These are phyloP conservation scores for Mortierella hygrophila DNA, from an alignment of 192 early-diverging fungal genomes.

Conservation along the genomic window DNA sequence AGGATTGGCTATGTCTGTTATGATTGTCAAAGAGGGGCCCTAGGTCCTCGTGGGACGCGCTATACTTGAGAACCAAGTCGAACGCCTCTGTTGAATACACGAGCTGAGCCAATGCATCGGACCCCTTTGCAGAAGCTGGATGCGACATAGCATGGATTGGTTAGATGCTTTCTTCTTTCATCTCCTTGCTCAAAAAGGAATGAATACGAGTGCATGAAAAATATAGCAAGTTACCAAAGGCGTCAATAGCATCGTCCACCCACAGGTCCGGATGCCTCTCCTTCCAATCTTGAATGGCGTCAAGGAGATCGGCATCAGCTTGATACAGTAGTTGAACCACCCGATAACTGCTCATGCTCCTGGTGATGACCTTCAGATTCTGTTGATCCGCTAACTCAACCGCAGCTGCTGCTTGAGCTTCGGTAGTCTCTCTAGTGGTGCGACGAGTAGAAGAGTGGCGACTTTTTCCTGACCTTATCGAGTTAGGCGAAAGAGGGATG, in stretches of 20 bases:
- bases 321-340: conserved; percentile 41
- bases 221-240: conserved; percentile 30
- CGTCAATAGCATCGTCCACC: conserved; percentile 47
- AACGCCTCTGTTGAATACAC: conserved; percentile 51
- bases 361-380: conserved; percentile 15
- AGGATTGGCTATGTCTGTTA: neutral
- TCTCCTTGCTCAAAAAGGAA: neutral
- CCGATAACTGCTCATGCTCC: conserved; percentile 45
- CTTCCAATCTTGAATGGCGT: conserved; percentile 45
- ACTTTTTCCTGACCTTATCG: conserved; percentile 14
- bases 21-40: conserved; percentile 18
- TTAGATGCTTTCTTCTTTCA: neutral
- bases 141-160: neutral
- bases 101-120: conserved; percentile 40
- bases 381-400: conserved; percentile 20
- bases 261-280: conserved; percentile 23
- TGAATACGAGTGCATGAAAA: neutral
- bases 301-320: conserved; percentile 37
- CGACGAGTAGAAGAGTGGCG: conserved; percentile 21
- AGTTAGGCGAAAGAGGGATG: conserved; percentile 18
- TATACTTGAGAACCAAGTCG: conserved; percentile 40
- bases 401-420: neutral
- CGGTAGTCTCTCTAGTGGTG: neutral
- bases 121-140: conserved; percentile 24
- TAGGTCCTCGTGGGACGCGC: conserved; percentile 19